A percentile compares a stretch with the other conserved stretches of the same genome.
Evolutionary conservation across 2,329 filamentous ascomycete species (phyloP).

Genomic region (Pseudofabraea citricarpa): DNA sequence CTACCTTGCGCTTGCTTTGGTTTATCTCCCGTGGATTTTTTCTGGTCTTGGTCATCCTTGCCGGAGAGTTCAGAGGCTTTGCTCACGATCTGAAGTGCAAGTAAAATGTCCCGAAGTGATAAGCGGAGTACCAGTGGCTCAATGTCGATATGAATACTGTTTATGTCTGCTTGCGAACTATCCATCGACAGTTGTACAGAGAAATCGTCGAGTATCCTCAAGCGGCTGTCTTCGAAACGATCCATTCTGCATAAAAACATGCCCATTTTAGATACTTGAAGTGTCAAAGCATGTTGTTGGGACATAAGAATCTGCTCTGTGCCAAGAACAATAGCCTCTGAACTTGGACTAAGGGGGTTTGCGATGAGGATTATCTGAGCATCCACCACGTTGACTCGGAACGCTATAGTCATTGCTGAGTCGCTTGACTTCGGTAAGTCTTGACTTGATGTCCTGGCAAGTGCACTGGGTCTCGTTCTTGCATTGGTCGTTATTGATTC

Average conservation of each 20-base stretch:
- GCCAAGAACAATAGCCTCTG: constrained; percentile 91
- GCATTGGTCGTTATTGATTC: constrained; percentile 40
- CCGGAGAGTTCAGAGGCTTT: constrained; percentile 84
- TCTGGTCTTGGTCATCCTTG: constrained; percentile 46
- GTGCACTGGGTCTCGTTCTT: constrained; percentile 3
- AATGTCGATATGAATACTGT: constrained; percentile 79
- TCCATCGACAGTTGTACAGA: constrained; percentile 88
- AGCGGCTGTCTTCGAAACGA: constrained; percentile 81
- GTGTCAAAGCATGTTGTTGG: constrained; percentile 86
- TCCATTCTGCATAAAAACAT: constrained; percentile 99
- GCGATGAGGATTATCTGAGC: constrained; percentile 96
- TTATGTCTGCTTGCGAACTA: constrained; percentile 54
- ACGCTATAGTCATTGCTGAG: constrained; percentile 69
- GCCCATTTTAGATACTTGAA: constrained; percentile 89
- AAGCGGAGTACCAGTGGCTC: constrained; percentile 88
- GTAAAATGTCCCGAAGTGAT: constrained; percentile 88
- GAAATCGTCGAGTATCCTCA: constrained; percentile 95
- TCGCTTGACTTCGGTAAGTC: constrained; percentile 23
- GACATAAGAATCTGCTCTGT: constrained; percentile 92
- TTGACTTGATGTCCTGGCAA: constrained; percentile 14
- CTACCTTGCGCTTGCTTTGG: constrained; percentile 44
- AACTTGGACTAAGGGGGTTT: constrained; percentile 83
- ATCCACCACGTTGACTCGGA: constrained; percentile 90
- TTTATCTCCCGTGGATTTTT: constrained; percentile 45
- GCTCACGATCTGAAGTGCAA: constrained; percentile 87